Conservation (phyloP, 768 basidiomycete species). For the Sutorius australiensis region DNA sequence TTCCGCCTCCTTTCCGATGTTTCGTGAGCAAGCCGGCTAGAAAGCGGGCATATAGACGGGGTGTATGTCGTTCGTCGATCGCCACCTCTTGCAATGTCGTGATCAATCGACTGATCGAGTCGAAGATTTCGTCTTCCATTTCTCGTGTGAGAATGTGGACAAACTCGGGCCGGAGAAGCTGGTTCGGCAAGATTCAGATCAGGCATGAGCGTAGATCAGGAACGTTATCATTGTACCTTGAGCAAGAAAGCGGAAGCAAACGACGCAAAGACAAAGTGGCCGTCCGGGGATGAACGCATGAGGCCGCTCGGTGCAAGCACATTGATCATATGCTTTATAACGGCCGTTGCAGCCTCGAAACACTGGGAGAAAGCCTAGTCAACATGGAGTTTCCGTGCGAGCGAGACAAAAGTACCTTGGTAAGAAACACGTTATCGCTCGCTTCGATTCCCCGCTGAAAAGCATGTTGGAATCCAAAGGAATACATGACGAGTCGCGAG, state of each 20-base stretch:
- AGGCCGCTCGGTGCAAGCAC: conserved; percentile 66
- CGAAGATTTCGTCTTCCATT: conserved; percentile 68
- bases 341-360: conserved; percentile 63
- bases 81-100: conserved; percentile 70
- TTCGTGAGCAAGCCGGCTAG: conserved; percentile 65
- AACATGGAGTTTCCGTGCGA: background rate
- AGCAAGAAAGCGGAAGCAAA: conserved; percentile 83
- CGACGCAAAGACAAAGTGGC: conserved; percentile 73
- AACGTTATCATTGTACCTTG: conserved; percentile 45
- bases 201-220: background rate
- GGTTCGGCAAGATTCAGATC: background rate
- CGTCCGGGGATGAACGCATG: conserved; percentile 77
- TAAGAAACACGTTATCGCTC: conserved; percentile 63
- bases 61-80: conserved; percentile 79
- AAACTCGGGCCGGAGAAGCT: conserved; percentile 76
- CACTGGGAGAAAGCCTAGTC: conserved; percentile 38
- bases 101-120: conserved; percentile 68
- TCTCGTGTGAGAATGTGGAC: conserved; percentile 52
- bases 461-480: conserved; percentile 83
- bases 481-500: conserved; percentile 80
- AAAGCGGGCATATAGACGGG: conserved; percentile 77
- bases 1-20: conserved; percentile 64
- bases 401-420: conserved; percentile 42
- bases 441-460: conserved; percentile 64
- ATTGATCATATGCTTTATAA: conserved; percentile 64